A percentile compares a stretch with the other conserved stretches of the same genome.
Conservation (phyloP, 352 stramenopile species). For the Pythium aristosporum region DNA sequence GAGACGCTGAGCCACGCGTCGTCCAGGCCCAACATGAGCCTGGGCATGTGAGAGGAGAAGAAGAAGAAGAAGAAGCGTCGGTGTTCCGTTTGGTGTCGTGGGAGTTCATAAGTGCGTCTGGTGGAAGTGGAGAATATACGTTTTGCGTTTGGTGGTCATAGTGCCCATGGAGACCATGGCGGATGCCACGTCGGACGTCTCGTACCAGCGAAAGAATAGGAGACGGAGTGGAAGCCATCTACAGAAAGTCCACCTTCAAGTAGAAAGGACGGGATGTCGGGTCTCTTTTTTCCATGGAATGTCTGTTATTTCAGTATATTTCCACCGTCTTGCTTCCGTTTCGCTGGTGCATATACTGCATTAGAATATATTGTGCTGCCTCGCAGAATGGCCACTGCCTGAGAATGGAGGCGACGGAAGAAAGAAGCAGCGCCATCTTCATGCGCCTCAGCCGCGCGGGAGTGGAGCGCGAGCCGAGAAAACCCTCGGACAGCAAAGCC, state of each 20-base stretch:
- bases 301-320: background rate
- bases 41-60: slow-evolving; percentile 3
- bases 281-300: slow-evolving; percentile 1
- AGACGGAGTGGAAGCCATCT: too few species aligned
- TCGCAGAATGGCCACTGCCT: background rate
- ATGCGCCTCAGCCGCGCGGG: too few species aligned
- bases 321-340: background rate
- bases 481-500: too few species aligned
- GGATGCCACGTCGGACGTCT: too few species aligned
- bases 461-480: too few species aligned
- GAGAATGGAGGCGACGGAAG: too few species aligned
- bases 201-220: too few species aligned
- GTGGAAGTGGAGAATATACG: too few species aligned
- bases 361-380: background rate
- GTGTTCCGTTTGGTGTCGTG: background rate
- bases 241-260: background rate
- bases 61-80: background rate
- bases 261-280: background rate
- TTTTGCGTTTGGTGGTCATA: too few species aligned
- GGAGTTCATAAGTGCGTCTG: background rate
- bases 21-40: slow-evolving; percentile 18
- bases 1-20: slow-evolving; percentile 13
- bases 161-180: too few species aligned
- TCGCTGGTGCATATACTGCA: background rate
- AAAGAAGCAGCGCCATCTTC: background rate